Conservation (phyloP, 352 stramenopile genomes). For the Globisporangium irregulare region DNA sequence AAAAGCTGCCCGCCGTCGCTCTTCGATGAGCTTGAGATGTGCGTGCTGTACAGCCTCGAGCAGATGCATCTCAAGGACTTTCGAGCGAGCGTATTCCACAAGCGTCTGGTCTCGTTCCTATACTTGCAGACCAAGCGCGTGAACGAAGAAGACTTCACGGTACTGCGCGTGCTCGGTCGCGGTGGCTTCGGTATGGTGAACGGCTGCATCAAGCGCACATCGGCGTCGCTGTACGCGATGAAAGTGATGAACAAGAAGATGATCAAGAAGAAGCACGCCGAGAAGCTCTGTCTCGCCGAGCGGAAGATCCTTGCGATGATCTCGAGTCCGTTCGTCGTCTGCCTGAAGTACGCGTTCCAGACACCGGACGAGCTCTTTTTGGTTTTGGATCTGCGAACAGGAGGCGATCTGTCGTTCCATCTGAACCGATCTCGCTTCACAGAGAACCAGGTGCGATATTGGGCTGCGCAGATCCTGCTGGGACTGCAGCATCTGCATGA, state of each 20-base stretch:
- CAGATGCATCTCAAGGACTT: slow-evolving; percentile 75
- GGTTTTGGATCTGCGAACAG: slow-evolving; percentile 95
- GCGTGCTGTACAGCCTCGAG: slow-evolving; percentile 66
- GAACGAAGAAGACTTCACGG: slow-evolving; percentile 94
- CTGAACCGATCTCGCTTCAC: slow-evolving; percentile 70
- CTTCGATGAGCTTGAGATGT: slow-evolving; percentile 77
- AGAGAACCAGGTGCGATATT: slow-evolving; percentile 76
- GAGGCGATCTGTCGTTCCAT: slow-evolving; percentile 93
- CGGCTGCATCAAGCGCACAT: slow-evolving; percentile 94
- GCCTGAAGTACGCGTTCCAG: slow-evolving; percentile 96
- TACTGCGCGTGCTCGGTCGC: slow-evolving; percentile 94
- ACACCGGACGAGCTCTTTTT: slow-evolving; percentile 95
- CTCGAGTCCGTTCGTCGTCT: slow-evolving; percentile 92
- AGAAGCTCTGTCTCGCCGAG: slow-evolving; percentile 75
- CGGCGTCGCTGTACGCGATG: slow-evolving; percentile 78
- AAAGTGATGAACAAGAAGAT: slow-evolving; percentile 89
- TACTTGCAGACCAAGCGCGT: slow-evolving; percentile 89
- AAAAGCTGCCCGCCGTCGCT: slow-evolving; percentile 30
- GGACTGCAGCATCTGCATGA: slow-evolving; percentile 83
- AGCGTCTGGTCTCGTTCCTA: slow-evolving; percentile 87
- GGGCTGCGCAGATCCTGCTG: slow-evolving; percentile 74
- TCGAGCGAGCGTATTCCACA: slow-evolving; percentile 71
- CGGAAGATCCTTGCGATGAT: slow-evolving; percentile 77
- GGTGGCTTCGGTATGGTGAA: slow-evolving; percentile 97
- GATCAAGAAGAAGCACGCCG: slow-evolving; percentile 92